Conservation (phyloP, 192 early-diverging fungal species). For the Coemansia sp. region DNA sequence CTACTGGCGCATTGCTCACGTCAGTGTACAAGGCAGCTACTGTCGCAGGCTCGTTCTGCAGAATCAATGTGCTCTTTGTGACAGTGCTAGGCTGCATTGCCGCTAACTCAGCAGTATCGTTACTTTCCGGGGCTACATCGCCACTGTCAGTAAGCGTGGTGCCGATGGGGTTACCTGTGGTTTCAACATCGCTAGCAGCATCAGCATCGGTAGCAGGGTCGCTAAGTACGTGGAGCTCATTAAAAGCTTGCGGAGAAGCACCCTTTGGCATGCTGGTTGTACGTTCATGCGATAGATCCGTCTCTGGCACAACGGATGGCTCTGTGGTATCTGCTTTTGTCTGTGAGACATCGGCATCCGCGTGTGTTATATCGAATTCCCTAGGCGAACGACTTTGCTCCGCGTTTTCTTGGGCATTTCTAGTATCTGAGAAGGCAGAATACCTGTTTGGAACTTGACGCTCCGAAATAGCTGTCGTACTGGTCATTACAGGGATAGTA, state of each 20-base stretch:
- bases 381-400: neutral
- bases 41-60: neutral
- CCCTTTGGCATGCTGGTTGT: neutral
- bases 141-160: neutral
- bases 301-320: neutral
- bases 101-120: neutral
- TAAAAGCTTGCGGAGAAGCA: neutral
- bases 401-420: neutral
- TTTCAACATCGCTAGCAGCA: neutral
- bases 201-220: conserved; percentile 1
- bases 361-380: neutral
- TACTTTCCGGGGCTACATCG: neutral
- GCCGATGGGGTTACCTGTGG: neutral
- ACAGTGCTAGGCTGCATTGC: neutral
- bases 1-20: neutral
- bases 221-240: neutral
- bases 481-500: no score
- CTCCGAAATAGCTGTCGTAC: neutral
- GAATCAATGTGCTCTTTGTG: neutral
- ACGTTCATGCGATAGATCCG: neutral
- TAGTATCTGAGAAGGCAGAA: neutral
- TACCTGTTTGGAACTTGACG: neutral
- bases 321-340: neutral
- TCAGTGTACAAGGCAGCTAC: neutral
- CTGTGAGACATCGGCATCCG: neutral